A percentile compares a stretch with the other conserved stretches of the same genome.
Conservation (phyloP, 306 rosid species). For the Acacia acuminata region DNA sequence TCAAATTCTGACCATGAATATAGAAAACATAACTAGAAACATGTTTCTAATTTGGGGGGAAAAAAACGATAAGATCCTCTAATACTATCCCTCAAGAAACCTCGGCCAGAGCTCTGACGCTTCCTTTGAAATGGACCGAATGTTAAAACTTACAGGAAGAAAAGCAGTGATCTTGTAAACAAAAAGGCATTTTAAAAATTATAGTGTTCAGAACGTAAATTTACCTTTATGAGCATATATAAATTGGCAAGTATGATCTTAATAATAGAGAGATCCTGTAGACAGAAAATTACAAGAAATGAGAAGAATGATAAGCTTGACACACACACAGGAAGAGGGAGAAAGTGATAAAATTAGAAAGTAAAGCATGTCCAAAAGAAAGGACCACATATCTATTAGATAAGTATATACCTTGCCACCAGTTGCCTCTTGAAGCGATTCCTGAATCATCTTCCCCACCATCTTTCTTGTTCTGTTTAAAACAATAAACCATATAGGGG, state of each 20-base stretch:
- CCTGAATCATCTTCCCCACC: slow-evolving; percentile 76
- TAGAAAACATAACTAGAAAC: not conserved
- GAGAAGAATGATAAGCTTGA: not conserved
- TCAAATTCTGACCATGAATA: slow-evolving; percentile 9
- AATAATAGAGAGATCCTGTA: slow-evolving; percentile 81
- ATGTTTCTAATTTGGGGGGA: not conserved
- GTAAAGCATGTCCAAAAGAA: slow-evolving; percentile 3
- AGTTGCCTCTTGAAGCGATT: slow-evolving; percentile 83
- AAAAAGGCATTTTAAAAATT: not conserved
- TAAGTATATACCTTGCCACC: slow-evolving; percentile 81
- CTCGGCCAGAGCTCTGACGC: not conserved
- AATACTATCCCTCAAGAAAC: not conserved
- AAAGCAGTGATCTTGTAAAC: not conserved
- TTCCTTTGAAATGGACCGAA: not conserved
- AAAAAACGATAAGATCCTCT: not conserved
- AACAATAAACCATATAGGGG: slow-evolving; percentile 12
- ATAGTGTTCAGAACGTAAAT: slow-evolving; percentile 6
- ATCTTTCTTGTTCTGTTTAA: slow-evolving; percentile 61
- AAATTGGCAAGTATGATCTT: slow-evolving; percentile 39
- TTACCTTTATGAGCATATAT: slow-evolving; percentile 45
- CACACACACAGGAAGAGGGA: not conserved
- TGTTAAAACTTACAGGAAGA: not conserved
- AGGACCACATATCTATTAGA: not conserved
- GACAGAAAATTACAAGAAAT: slow-evolving; percentile 25
- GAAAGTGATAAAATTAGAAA: not conserved